These are phyloP conservation scores for Microcos paniculata DNA, from an alignment of 345 rosid species.

Conservation along the genomic window DNA sequence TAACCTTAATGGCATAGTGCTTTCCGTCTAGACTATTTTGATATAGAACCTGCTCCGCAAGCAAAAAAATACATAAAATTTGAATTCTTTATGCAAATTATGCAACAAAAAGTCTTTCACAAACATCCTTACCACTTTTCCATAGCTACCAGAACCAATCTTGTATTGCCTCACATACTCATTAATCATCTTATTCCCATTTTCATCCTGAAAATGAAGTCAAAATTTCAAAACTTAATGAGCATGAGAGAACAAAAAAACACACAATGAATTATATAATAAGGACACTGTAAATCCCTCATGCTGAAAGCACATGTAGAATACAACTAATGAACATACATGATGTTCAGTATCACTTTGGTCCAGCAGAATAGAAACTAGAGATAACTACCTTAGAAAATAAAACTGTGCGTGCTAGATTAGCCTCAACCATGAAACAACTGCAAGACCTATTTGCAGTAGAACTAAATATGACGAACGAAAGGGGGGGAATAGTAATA, in stretches of 20 bases:
- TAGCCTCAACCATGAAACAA: too few relatives aligned
- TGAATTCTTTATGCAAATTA: slow-evolving; percentile 12
- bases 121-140: slow-evolving; percentile 85
- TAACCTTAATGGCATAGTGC: slow-evolving; percentile 91
- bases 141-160: slow-evolving; percentile 99
- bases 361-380: too few relatives aligned
- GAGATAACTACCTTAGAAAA: too few relatives aligned
- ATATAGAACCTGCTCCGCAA: slow-evolving; percentile 68
- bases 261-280: neutral
- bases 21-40: slow-evolving; percentile 72
- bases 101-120: neutral
- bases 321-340: neutral
- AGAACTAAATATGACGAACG: too few relatives aligned
- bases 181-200: slow-evolving; percentile 86
- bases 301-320: neutral
- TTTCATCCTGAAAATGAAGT: slow-evolving; percentile 68
- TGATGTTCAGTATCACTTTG: too few relatives aligned
- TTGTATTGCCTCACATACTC: slow-evolving; percentile 76
- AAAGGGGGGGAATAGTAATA: too few relatives aligned
- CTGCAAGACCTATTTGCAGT: too few relatives aligned
- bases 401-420: too few relatives aligned
- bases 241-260: neutral
- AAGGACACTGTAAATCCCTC: neutral
- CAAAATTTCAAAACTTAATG: neutral
- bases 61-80: slow-evolving; percentile 20